These are phyloP conservation scores for Polygonum maritimum DNA, from an alignment of 148 eudicot genomes.

Conservation along the genomic window DNA sequence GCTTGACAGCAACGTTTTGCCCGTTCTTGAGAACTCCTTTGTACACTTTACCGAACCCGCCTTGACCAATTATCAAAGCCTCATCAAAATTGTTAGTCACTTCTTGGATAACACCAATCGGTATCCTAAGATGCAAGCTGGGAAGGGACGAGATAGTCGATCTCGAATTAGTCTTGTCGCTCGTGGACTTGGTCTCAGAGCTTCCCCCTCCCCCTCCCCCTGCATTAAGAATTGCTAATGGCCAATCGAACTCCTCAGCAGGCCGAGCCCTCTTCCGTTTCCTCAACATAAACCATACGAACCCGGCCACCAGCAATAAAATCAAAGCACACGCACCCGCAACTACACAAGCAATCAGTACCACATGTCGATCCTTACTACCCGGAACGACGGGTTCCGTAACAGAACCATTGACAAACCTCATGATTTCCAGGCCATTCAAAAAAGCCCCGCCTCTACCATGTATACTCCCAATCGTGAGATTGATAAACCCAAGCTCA, in stretches of 20 bases:
- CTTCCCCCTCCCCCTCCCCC: constrained; percentile 17
- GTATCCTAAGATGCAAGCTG: constrained; percentile 26
- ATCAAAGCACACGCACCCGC: constrained; percentile 77
- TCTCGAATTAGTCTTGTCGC: constrained; percentile 4
- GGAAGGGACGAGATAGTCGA: neutral
- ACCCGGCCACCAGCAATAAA: constrained; percentile 29
- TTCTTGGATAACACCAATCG: constrained; percentile 16
- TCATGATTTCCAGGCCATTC: constrained; percentile 1
- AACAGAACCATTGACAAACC: neutral
- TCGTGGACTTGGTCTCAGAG: neutral
- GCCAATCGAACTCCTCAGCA: constrained; percentile 1
- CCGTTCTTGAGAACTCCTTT: constrained; percentile 27
- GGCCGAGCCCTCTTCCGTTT: neutral
- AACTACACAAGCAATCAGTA: constrained; percentile 19
- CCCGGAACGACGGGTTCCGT: neutral
- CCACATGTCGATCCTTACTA: neutral
- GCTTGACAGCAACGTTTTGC: constrained; percentile 40
- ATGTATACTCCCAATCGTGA: neutral
- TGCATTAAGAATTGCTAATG: neutral
- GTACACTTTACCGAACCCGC: constrained; percentile 59
- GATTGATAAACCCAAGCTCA: neutral
- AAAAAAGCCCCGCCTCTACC: neutral
- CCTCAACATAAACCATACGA: neutral
- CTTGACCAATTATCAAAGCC: constrained; percentile 33
- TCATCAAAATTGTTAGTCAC: constrained; percentile 39